Base-by-base conservation (phyloP, 2,329 filamentous ascomycete species). In the Cladosporium sp. region DNA sequence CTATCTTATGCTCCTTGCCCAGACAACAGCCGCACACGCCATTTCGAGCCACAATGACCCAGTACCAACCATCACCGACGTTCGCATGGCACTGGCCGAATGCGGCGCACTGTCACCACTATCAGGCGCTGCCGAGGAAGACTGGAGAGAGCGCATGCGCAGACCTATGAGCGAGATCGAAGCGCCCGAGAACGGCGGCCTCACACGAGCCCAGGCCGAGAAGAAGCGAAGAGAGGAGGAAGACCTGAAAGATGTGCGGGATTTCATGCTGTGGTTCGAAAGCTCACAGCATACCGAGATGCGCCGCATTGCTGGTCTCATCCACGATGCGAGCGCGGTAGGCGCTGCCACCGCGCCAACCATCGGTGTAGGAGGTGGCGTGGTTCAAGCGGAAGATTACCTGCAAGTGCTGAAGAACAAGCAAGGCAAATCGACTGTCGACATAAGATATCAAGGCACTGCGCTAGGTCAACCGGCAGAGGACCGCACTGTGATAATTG, bases 1-100 rank as follows among this genome's bases (percentile, higher is more conserved):
- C 70, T 96, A 97, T 78, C 81, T 98, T 66, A 81, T 87, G 26
- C 81, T 91, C 3, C 86, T 97, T 23, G 91, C 91, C 68, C 85
- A 88, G 67, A 85, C 87, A 40, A 90, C 93, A 0, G 89, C 90
- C 3, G 81, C 84, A 28, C 89, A 94, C 78, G 90, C 92, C 5
- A 82, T 84, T 18, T 86, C 89, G 70, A 91, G 89, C 75, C 88
- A 91, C 78, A 85, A 88, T 69, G 85, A 87, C 68, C 83, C 87
- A 65, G 83, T 84, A 23, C 81, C 90, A 1, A 86, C 84, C 50
- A 79, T 97, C 28, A 88, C 89, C 68, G 93, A 98, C 78, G 86
- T 97, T 70, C 88, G 93, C 71, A 88, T 95, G 82, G 94, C 93
- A 3, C 84, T 98, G 71, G 88, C 93, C 74, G 91, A 96, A 69